phyloP scores from a whole-genome alignment of 306 rosid species.

The Quillaja saponaria region DNA sequence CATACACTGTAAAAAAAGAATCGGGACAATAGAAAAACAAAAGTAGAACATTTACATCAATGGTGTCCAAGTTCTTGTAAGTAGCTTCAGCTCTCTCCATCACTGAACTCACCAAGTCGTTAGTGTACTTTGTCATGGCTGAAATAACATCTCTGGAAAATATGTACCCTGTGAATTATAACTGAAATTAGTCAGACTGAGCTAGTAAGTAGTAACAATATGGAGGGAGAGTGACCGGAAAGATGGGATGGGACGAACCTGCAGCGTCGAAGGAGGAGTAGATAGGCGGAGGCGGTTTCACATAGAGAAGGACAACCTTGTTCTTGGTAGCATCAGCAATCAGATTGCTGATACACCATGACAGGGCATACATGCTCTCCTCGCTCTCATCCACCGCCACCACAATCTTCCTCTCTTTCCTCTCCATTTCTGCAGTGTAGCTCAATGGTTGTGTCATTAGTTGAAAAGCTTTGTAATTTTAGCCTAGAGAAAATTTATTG shows the following conservation, averaged over 20 bases:
- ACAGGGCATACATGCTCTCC: conserved; percentile 78
- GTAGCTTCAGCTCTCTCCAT: conserved; percentile 72
- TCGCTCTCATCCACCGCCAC: conserved; percentile 85
- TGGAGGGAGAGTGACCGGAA: not conserved
- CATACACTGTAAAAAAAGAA: too few relatives aligned
- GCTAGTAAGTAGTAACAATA: not conserved
- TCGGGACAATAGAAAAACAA: too few relatives aligned
- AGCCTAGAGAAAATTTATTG: conserved; percentile 9
- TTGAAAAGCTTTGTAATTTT: too few relatives aligned
- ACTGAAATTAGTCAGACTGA: not conserved
- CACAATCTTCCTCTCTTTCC: conserved; percentile 46
- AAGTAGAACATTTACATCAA: conserved; percentile 22
- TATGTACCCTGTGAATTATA: conserved; percentile 44
- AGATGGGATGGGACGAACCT: conserved; percentile 42
- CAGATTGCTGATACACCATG: conserved; percentile 72
- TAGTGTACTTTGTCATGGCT: conserved; percentile 52
- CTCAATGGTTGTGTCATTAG: not conserved
- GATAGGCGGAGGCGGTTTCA: conserved; percentile 63
- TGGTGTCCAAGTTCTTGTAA: conserved; percentile 38
- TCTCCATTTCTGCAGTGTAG: conserved; percentile 25
- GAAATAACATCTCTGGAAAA: conserved; percentile 55
- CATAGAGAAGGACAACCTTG: conserved; percentile 73
- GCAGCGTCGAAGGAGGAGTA: conserved; percentile 61
- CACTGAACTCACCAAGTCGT: conserved; percentile 58
- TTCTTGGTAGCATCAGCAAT: conserved; percentile 36